Percentiles rank a stretch among this genome's conserved stretches.
These are phyloP conservation scores for Geranomyces michiganensis DNA, from an alignment of 192 early-diverging fungal species.

Conservation along the genomic window DNA sequence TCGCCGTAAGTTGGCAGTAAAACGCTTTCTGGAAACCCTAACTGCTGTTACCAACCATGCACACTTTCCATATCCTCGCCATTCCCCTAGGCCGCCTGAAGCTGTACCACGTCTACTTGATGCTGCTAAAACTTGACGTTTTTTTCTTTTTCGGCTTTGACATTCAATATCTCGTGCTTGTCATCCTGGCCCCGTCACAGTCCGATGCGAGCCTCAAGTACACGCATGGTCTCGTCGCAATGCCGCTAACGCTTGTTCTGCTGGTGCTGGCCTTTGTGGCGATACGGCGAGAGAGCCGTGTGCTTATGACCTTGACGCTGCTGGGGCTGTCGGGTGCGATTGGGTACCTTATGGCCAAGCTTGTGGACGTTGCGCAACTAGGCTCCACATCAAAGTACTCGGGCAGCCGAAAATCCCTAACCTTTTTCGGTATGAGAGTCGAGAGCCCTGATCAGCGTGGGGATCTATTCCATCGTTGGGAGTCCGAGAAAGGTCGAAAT, in stretches of 20 bases:
- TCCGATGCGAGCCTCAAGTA: constrained; percentile 39
- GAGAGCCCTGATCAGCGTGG: constrained; percentile 5
- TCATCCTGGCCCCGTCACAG: constrained; percentile 26
- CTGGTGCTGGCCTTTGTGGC: constrained; percentile 69
- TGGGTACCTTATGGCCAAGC: constrained; percentile 70
- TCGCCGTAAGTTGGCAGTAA: constrained; percentile 40
- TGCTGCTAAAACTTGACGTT: constrained; percentile 79
- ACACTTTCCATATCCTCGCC: not conserved
- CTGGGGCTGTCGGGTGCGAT: constrained; percentile 62
- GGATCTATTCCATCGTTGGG: too few species aligned
- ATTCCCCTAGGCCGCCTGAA: constrained; percentile 47
- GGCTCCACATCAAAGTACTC: constrained; percentile 46
- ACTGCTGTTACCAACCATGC: not conserved
- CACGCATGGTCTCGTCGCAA: constrained; percentile 55
- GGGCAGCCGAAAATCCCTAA: constrained; percentile 63
- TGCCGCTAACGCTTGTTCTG: constrained; percentile 62
- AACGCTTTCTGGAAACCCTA: not conserved
- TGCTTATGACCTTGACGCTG: constrained; percentile 63
- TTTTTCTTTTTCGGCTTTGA: constrained; percentile 82
- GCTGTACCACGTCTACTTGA: constrained; percentile 77
- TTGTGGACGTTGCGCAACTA: constrained; percentile 61
- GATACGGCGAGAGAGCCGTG: constrained; percentile 65
- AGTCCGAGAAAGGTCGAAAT: not conserved
- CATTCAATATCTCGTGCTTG: constrained; percentile 68
- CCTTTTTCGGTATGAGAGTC: constrained; percentile 65